These are phyloP conservation scores for Fusarium camptoceras DNA, from an alignment of 2,329 filamentous ascomycete species.

Conservation along the genomic window DNA sequence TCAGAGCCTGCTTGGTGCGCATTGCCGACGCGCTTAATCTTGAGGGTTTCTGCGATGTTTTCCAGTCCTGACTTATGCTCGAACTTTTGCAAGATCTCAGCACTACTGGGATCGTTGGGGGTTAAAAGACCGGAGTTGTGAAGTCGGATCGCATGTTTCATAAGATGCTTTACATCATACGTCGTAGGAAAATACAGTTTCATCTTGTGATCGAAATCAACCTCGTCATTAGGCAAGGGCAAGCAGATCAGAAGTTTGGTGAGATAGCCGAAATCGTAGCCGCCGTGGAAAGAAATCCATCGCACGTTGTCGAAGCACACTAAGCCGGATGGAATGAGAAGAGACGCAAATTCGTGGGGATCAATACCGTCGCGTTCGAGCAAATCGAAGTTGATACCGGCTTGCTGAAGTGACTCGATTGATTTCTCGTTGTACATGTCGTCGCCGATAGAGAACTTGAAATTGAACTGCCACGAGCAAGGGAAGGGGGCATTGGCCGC, in stretches of 20 bases:
- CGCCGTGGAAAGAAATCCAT: constrained; percentile 98
- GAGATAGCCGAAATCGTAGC: constrained; percentile 97
- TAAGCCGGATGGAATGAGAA: constrained; percentile 91
- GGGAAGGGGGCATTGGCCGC: constrained; percentile 69
- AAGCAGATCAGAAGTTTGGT: constrained; percentile 91
- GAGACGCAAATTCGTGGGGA: constrained; percentile 85
- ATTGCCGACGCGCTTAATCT: constrained; percentile 86
- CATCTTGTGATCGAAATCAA: constrained; percentile 88
- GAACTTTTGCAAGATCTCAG: constrained; percentile 83
- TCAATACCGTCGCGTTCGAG: constrained; percentile 92
- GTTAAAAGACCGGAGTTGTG: constrained; percentile 72
- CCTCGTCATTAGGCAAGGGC: constrained; percentile 87
- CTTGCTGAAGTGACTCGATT: constrained; percentile 88
- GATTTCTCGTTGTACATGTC: constrained; percentile 99
- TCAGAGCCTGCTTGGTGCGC: constrained; percentile 95
- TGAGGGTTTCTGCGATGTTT: constrained; percentile 92
- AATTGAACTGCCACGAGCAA: constrained; percentile 99
- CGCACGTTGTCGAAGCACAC: constrained; percentile 88
- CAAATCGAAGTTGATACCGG: constrained; percentile 90
- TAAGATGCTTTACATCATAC: constrained; percentile 96
- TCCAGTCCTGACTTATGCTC: constrained; percentile 93
- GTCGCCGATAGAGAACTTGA: constrained; percentile 91
- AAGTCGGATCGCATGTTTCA: constrained; percentile 85
- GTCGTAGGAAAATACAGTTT: constrained; percentile 93
- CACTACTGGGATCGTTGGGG: constrained; percentile 71